Evolutionary conservation across 2,329 filamentous ascomycete species (phyloP).

Genomic region (Botrytis squamosa): DNA sequence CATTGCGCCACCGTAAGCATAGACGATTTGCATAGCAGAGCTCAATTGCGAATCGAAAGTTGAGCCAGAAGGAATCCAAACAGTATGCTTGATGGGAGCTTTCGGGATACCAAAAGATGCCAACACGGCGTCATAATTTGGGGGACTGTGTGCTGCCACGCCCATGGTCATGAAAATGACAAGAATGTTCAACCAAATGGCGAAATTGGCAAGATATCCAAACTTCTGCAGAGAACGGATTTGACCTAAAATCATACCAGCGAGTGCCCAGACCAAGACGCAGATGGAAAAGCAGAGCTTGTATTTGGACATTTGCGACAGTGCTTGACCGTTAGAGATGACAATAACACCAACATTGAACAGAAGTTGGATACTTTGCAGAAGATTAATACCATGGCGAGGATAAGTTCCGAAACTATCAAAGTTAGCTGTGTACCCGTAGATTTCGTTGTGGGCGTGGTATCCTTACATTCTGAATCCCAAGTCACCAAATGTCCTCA

Average conservation of each 20-base stretch:
- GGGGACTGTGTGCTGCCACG: slow-evolving; percentile 48
- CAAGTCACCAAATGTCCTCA: slow-evolving; percentile 35
- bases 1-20: slow-evolving; percentile 53
- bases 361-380: slow-evolving; percentile 49
- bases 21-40: slow-evolving; percentile 52
- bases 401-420: slow-evolving; percentile 42
- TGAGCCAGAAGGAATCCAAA: slow-evolving; percentile 43
- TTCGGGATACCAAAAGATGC: slow-evolving; percentile 31
- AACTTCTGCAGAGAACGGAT: slow-evolving; percentile 55
- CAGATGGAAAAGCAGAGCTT: slow-evolving; percentile 54
- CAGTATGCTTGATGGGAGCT: slow-evolving; percentile 40
- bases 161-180: slow-evolving; percentile 55
- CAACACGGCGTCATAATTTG: slow-evolving; percentile 45
- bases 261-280: slow-evolving; percentile 49
- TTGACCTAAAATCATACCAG: slow-evolving; percentile 54
- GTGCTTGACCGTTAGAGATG: slow-evolving; percentile 51
- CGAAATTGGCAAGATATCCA: slow-evolving; percentile 54
- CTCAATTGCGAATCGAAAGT: slow-evolving; percentile 48
- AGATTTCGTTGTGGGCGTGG: background rate
- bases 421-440: background rate
- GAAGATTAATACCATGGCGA: slow-evolving; percentile 49
- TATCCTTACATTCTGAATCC: slow-evolving; percentile 43
- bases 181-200: slow-evolving; percentile 57
- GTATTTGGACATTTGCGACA: slow-evolving; percentile 51
- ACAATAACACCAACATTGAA: slow-evolving; percentile 53